A percentile compares a stretch with the other conserved stretches of the same genome.
Conservation (phyloP, 768 basidiomycete species). For the Rhizopogon vulgaris region DNA sequence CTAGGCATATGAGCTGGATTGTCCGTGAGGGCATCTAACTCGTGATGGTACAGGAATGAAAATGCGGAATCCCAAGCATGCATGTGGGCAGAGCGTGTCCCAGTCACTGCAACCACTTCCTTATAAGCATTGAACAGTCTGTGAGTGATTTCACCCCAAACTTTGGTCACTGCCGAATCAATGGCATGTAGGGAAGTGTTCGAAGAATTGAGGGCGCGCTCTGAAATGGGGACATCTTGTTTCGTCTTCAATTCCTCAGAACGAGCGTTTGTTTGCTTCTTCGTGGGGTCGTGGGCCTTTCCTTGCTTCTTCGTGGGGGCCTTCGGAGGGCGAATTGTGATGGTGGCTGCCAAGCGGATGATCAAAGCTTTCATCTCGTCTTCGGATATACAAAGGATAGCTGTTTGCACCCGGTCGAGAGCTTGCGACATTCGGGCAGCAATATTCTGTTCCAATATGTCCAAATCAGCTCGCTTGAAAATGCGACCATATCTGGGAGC, state of each 20-base stretch:
- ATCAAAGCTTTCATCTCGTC: constrained; percentile 12
- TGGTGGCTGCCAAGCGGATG: constrained; percentile 1
- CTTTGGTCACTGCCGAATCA: constrained; percentile 21
- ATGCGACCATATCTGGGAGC: constrained; percentile 55
- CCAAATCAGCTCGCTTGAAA: constrained; percentile 56
- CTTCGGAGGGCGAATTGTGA: constrained; percentile 10
- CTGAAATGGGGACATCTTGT: constrained; percentile 17
- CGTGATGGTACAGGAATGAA: constrained; percentile 42
- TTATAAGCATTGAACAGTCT: constrained; percentile 35
- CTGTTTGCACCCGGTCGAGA: constrained; percentile 26
- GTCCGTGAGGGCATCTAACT: constrained; percentile 28
- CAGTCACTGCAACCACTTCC: constrained; percentile 33
- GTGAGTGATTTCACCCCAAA: constrained; percentile 36
- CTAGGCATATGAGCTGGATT: constrained; percentile 32
- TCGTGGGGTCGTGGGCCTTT: background rate
- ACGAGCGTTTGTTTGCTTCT: constrained; percentile 9
- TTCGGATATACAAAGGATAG: constrained; percentile 25
- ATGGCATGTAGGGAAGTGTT: constrained; percentile 23
- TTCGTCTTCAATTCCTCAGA: constrained; percentile 9
- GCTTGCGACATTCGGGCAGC: constrained; percentile 43
- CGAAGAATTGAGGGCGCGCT: constrained; percentile 22
- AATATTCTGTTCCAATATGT: constrained; percentile 61
- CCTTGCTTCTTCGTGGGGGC: constrained; percentile 3
- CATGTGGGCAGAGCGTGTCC: constrained; percentile 47
- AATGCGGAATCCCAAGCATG: constrained; percentile 59